These are phyloP conservation scores for Mallotus nudiflorus DNA, from an alignment of 345 rosid species.

Conservation along the genomic window DNA sequence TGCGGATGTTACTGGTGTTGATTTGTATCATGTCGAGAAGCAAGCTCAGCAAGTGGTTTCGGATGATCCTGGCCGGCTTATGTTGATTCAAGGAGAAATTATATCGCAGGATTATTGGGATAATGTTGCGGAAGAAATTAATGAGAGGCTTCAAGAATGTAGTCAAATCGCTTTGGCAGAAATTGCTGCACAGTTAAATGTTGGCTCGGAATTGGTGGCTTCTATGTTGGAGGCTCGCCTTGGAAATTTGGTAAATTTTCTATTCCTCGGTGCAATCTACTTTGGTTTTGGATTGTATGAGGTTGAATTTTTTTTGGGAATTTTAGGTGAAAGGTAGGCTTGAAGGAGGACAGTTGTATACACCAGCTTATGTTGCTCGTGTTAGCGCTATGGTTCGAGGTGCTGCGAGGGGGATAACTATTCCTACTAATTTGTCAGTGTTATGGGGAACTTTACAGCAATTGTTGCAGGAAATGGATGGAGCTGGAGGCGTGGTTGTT, in stretches of 20 bases:
- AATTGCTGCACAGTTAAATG: constrained; percentile 80
- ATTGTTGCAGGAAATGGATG: constrained; percentile 85
- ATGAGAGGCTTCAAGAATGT: constrained; percentile 95
- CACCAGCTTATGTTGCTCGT: constrained; percentile 93
- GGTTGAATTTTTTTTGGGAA: constrained; percentile 15
- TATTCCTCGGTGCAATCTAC: neutral
- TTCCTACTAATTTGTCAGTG: constrained; percentile 75
- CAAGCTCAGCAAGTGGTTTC: constrained; percentile 67
- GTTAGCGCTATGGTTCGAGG: constrained; percentile 95
- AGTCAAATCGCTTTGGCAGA: constrained; percentile 91
- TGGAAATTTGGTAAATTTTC: constrained; percentile 66
- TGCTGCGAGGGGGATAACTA: constrained; percentile 83
- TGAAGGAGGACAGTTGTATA: constrained; percentile 95
- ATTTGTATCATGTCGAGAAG: constrained; percentile 91
- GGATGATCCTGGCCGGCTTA: constrained; percentile 51
- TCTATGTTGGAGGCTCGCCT: constrained; percentile 89
- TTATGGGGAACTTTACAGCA: constrained; percentile 82
- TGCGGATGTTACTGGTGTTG: constrained; percentile 78
- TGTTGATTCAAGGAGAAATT: constrained; percentile 82
- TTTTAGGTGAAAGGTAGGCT: constrained; percentile 91
- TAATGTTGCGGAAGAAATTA: constrained; percentile 82
- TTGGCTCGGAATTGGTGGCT: constrained; percentile 79
- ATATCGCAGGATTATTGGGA: constrained; percentile 96
- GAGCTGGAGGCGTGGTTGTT: constrained; percentile 75
- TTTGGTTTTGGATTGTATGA: neutral